Percentiles rank a stretch among this genome's conserved stretches.
These are phyloP conservation scores for Mycena venus DNA, from an alignment of 768 basidiomycete species.

Conservation along the genomic window DNA sequence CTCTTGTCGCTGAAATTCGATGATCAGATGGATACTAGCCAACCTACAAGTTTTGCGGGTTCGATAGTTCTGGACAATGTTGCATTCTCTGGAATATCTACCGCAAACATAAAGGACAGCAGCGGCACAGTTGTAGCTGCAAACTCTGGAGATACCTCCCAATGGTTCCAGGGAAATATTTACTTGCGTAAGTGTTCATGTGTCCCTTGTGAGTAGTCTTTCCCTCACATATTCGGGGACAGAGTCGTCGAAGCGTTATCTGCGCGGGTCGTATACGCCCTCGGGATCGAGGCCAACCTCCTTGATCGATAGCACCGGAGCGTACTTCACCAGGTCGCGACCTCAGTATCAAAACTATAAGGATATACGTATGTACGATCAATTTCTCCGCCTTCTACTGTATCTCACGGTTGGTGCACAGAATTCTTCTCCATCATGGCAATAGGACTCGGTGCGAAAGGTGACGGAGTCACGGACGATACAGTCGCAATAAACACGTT, in stretches of 20 bases:
- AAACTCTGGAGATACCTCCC: not conserved
- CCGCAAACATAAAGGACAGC: not conserved
- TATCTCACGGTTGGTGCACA: not conserved
- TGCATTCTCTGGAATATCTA: not conserved
- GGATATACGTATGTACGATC: not conserved
- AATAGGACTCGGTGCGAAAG: not conserved
- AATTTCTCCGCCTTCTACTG: no score
- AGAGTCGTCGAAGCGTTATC: not conserved
- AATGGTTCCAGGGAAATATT: not conserved
- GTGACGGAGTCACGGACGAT: not conserved
- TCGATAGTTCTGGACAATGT: conserved; percentile 13
- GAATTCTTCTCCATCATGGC: not conserved
- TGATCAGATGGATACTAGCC: not conserved
- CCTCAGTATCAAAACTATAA: not conserved
- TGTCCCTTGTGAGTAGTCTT: not conserved
- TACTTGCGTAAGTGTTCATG: not conserved
- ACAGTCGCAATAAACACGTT: not conserved
- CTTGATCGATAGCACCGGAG: not conserved
- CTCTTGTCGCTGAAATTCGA: not conserved
- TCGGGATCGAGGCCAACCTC: not conserved
- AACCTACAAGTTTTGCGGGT: not conserved
- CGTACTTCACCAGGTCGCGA: not conserved
- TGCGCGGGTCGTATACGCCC: not conserved
- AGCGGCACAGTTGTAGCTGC: not conserved
- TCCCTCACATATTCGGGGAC: not conserved